Evolutionary conservation across 2,329 filamentous ascomycete species (phyloP).

Genomic region (Pyricularia sp.): DNA sequence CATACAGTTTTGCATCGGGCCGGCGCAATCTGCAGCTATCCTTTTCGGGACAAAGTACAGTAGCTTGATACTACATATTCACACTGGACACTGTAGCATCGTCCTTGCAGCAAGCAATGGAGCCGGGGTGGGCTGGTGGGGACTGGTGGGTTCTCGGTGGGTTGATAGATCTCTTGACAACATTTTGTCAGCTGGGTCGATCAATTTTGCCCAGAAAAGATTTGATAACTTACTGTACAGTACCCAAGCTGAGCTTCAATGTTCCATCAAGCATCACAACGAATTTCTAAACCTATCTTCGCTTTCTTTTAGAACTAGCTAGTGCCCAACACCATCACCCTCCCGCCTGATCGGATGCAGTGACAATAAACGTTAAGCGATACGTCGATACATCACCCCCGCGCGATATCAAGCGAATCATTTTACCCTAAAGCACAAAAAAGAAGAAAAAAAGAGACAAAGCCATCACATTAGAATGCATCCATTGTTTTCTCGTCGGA

Average conservation of each 20-base stretch:
- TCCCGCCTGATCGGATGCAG: neutral
- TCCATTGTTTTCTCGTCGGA: neutral
- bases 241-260: neutral
- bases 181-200: neutral
- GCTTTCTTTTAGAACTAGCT: too few relatives aligned
- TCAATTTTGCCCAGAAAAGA: neutral
- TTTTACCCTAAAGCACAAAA: neutral
- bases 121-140: neutral
- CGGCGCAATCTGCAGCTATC: neutral
- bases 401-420: neutral
- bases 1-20: neutral
- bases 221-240: neutral
- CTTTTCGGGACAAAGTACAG: neutral
- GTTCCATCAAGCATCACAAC: neutral
- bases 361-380: neutral
- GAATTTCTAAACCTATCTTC: too few relatives aligned
- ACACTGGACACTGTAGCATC: neutral
- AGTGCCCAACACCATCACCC: neutral
- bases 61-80: neutral
- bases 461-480: neutral
- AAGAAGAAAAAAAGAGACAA: neutral
- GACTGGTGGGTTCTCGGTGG: too few relatives aligned
- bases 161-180: neutral
- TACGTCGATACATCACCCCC: neutral
- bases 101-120: neutral